Evolutionary conservation across 176 grass and related monocot species (phyloP).

Genomic region (Oryza brachyantha): DNA sequence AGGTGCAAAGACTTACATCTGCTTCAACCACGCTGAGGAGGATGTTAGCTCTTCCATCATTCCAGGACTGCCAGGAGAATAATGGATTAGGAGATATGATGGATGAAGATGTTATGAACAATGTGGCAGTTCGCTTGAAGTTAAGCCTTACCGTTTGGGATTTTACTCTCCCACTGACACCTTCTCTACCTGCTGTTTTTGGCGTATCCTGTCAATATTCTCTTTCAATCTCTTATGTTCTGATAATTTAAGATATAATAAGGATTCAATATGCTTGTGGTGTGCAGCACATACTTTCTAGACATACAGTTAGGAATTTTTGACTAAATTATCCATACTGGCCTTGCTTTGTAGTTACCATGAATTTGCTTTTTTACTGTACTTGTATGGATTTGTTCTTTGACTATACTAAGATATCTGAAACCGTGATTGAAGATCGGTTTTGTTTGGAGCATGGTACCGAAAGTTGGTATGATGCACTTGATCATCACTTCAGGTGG

Average conservation of each 20-base stretch:
- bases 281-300: conserved; percentile 9
- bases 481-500: conserved; percentile 92
- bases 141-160: conserved; percentile 93
- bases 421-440: conserved; percentile 98
- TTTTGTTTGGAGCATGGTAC: conserved; percentile 89
- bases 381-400: conserved; percentile 28
- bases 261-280: not conserved
- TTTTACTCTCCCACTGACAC: conserved; percentile 90
- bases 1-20: conserved; percentile 66
- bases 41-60: conserved; percentile 55
- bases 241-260: conserved; percentile 17
- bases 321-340: conserved; percentile 14
- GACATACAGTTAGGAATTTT: not conserved
- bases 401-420: conserved; percentile 77
- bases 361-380: not conserved
- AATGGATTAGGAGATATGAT: conserved; percentile 76
- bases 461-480: conserved; percentile 82
- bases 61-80: conserved; percentile 64
- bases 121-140: conserved; percentile 75
- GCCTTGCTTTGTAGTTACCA: conserved; percentile 3
- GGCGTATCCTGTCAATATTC: conserved; percentile 77
- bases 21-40: conserved; percentile 60
- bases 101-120: conserved; percentile 90
- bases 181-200: conserved; percentile 97
- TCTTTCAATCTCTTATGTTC: conserved; percentile 25